These are phyloP conservation scores for Aplosporella prunicola DNA, from an alignment of 2,329 filamentous ascomycete genomes.

Conservation along the genomic window DNA sequence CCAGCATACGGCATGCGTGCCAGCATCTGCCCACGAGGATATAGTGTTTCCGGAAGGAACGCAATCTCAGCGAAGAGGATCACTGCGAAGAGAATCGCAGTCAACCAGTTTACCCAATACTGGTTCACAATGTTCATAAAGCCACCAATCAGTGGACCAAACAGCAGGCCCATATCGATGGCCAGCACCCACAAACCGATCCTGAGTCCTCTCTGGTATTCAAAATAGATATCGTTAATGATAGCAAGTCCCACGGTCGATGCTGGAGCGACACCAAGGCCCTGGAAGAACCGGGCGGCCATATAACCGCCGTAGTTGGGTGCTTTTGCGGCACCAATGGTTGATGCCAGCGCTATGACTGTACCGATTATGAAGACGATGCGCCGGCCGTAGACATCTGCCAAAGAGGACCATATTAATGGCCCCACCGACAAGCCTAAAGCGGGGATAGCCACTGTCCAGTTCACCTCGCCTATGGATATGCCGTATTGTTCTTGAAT, in stretches of 20 bases:
- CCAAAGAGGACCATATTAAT: slow-evolving; percentile 23
- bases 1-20: slow-evolving; percentile 24
- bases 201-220: slow-evolving; percentile 47
- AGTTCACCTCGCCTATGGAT: slow-evolving; percentile 39
- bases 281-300: slow-evolving; percentile 51
- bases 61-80: slow-evolving; percentile 40
- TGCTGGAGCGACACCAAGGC: slow-evolving; percentile 45
- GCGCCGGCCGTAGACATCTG: slow-evolving; percentile 28
- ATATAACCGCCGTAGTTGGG: slow-evolving; percentile 42
- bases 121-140: slow-evolving; percentile 41
- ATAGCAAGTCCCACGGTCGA: slow-evolving; percentile 47
- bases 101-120: slow-evolving; percentile 47
- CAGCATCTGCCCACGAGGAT: slow-evolving; percentile 44
- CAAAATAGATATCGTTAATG: slow-evolving; percentile 48
- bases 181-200: slow-evolving; percentile 49
- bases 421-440: slow-evolving; percentile 23
- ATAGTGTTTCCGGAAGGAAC: slow-evolving; percentile 48
- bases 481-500: slow-evolving; percentile 39
- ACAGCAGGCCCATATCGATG: slow-evolving; percentile 43
- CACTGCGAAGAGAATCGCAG: slow-evolving; percentile 43
- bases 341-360: slow-evolving; percentile 33
- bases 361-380: slow-evolving; percentile 41
- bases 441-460: slow-evolving; percentile 43
- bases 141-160: slow-evolving; percentile 44
- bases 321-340: slow-evolving; percentile 34